phyloP scores from a whole-genome alignment of 768 basidiomycete species.

The Collybia nuda region DNA sequence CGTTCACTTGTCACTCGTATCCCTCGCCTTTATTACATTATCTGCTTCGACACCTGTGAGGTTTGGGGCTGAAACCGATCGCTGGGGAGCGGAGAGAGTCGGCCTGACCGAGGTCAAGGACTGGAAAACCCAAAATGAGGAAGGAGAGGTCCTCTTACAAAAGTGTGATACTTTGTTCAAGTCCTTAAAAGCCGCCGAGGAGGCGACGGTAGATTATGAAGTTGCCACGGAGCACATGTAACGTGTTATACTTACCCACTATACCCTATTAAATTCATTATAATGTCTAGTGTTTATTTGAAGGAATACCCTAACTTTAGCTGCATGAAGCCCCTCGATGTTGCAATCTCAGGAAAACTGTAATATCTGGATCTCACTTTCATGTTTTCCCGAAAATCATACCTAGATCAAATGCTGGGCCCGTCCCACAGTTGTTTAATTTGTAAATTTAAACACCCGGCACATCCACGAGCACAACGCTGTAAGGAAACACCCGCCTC shows the following conservation, averaged over 20 bases:
- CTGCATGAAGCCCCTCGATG: constrained; percentile 5
- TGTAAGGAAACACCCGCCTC: too few species aligned
- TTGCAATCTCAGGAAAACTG: too few species aligned
- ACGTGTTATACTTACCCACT: constrained; percentile 50
- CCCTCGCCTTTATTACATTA: constrained; percentile 47
- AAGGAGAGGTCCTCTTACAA: constrained; percentile 46
- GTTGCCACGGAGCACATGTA: constrained; percentile 71
- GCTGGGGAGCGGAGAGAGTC: constrained; percentile 56
- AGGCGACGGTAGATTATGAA: constrained; percentile 40
- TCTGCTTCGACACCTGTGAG: constrained; percentile 36
- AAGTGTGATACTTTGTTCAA: constrained; percentile 57
- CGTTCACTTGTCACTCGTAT: constrained; percentile 66
- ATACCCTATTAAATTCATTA: constrained; percentile 34
- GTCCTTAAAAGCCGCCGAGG: constrained; percentile 26
- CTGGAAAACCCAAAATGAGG: constrained; percentile 49
- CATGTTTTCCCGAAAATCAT: too few species aligned
- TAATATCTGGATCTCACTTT: too few species aligned
- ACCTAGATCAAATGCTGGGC: too few species aligned
- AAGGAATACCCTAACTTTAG: constrained; percentile 2
- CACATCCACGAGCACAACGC: too few species aligned
- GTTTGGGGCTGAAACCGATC: constrained; percentile 55
- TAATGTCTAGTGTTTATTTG: too few species aligned
- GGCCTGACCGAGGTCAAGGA: constrained; percentile 46
- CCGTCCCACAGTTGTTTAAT: too few species aligned
- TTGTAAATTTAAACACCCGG: too few species aligned